Evolutionary conservation across 257 asterid genomes (phyloP), one percentile per base, ranked within the genome.

Genomic region (Solanum microdontum): DNA sequence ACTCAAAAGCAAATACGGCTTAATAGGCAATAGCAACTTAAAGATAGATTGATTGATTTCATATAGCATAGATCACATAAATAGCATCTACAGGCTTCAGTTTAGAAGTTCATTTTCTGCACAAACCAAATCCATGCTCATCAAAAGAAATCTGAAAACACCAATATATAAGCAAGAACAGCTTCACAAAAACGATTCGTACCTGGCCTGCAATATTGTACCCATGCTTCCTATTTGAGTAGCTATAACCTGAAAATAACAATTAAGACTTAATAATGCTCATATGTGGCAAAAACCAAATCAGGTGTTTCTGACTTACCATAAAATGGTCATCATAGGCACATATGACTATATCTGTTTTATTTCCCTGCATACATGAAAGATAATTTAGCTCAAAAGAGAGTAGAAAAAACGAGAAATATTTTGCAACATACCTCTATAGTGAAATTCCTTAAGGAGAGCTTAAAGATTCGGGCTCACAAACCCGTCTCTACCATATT

Each of bases 211-310:
- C 89, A 97, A 84, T 89, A 97, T 93, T 34, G 99, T 95, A 36
- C 98, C 99, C 98, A 97, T 94, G 91, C 97, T 93, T 90, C 99
- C 98, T 72, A 97, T 94, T 93, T 97, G 98, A 91, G 98, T 95
- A 28, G 93, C 98, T 88, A 97, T 87, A 33, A 94, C 97, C 99
- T 97, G 93, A 8, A 90, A 89, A 39, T 13, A 70, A 40, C 58
- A 73, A 13, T 8, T 14, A 73, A 19, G 28, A 40, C 14, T 73
- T 14, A 6, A 28, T 48, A n/a, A 33, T 33, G 21, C 84, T 73
- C 84, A 21, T 19, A 13, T 28, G 23, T 2, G 30, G 60, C 64
- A 26, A 5, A 23, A 66, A 39, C 24, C 24, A 83, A 66, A 83
- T 64, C n/a, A 26, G 58, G 74, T 40, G 86, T 66, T 87, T 12